Evolutionary conservation across 2,329 filamentous ascomycete species (phyloP).

Genomic region (Zymoseptoria ardabiliae): DNA sequence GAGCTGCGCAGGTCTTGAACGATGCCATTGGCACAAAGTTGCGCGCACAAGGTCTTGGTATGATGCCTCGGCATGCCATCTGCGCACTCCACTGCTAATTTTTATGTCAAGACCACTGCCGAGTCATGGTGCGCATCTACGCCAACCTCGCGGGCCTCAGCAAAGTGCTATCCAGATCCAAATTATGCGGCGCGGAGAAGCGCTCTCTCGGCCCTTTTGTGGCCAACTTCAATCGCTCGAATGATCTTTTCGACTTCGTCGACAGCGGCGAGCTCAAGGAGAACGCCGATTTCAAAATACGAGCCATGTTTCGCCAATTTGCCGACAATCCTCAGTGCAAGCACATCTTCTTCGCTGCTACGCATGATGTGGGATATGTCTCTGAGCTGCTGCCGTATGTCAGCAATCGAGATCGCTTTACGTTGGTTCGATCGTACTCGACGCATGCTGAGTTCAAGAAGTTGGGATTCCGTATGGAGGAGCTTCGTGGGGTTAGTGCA

Average conservation of each 20-base stretch:
- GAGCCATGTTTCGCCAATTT: conserved; percentile 45
- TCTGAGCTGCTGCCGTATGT: conserved; percentile 49
- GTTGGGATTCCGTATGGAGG: conserved; percentile 45
- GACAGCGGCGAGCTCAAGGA: conserved; percentile 56
- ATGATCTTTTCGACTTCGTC: conserved; percentile 54
- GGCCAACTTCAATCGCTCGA: conserved; percentile 48
- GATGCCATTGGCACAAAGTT: conserved; percentile 45
- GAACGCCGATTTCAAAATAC: conserved; percentile 53
- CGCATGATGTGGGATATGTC: conserved; percentile 54
- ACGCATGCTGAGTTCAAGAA: conserved; percentile 49
- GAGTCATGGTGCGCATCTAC: conserved; percentile 43
- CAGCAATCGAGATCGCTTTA: conserved; percentile 44
- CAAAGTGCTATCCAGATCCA: conserved; percentile 41
- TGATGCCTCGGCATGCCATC: background rate
- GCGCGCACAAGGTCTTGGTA: conserved; percentile 34
- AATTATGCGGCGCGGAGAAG: conserved; percentile 47
- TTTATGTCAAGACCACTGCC: conserved; percentile 36
- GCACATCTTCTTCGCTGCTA: conserved; percentile 57
- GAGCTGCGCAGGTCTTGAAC: conserved; percentile 48
- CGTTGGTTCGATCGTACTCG: conserved; percentile 46
- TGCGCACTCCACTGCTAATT: background rate
- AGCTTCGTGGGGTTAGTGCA: conserved; percentile 37
- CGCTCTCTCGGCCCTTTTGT: conserved; percentile 50
- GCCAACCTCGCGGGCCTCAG: conserved; percentile 41
- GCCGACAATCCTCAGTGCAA: conserved; percentile 54